Conservation (phyloP, 768 basidiomycete species). For the Collybia sordida region DNA sequence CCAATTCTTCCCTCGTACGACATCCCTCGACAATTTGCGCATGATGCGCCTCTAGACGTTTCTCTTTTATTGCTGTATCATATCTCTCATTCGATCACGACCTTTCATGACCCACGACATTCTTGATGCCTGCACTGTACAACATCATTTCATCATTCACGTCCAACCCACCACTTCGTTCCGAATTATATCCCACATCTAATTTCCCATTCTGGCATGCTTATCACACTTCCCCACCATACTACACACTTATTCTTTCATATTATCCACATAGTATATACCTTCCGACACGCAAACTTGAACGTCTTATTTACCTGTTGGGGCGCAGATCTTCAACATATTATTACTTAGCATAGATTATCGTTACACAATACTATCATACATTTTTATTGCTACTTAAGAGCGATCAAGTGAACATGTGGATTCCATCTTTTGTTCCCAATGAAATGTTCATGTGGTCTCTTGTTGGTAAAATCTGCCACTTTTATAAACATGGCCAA, state of each 20-base stretch:
- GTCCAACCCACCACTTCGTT: background rate
- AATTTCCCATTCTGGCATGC: background rate
- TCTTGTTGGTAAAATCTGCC: background rate
- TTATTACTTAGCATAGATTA: too few species aligned
- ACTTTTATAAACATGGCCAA: constrained; percentile 16
- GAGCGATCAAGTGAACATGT: too few species aligned
- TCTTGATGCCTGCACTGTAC: constrained; percentile 3
- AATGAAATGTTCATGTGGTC: too few species aligned
- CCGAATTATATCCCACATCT: background rate
- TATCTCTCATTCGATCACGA: background rate
- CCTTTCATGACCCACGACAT: background rate
- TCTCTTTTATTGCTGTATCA: constrained; percentile 10
- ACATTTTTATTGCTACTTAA: too few species aligned
- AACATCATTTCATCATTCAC: background rate
- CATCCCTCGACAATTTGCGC: constrained; percentile 17
- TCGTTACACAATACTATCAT: too few species aligned
- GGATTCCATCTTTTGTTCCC: too few species aligned
- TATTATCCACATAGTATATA: background rate
- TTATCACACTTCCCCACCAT: background rate
- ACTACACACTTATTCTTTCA: constrained; percentile 2
- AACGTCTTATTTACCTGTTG: background rate
- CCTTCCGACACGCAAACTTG: background rate
- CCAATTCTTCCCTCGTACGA: constrained; percentile 14
- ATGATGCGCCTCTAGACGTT: constrained; percentile 12
- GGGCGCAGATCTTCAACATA: background rate